Evolutionary conservation across 2,329 filamentous ascomycete species (phyloP).

Genomic region (Phialocephala subalpina): DNA sequence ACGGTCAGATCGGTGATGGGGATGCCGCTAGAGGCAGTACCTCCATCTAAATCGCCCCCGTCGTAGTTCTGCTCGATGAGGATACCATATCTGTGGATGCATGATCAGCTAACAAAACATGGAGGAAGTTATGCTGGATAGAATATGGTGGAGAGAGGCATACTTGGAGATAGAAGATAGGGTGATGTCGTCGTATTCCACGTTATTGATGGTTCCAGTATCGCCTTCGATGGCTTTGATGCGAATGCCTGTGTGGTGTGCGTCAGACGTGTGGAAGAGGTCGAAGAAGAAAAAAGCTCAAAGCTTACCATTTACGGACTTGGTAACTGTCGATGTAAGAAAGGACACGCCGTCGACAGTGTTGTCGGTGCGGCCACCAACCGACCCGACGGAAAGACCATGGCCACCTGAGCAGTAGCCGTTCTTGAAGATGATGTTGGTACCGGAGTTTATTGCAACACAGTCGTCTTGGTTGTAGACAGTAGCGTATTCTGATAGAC

Average conservation of each 20-base stretch:
- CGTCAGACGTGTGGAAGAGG: neutral
- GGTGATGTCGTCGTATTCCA: constrained; percentile 60
- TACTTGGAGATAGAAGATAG: constrained; percentile 58
- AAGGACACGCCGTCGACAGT: constrained; percentile 60
- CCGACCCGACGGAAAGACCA: constrained; percentile 64
- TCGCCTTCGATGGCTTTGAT: constrained; percentile 62
- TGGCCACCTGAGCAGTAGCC: constrained; percentile 37
- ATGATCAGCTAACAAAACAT: constrained; percentile 38
- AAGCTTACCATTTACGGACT: constrained; percentile 45
- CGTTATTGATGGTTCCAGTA: constrained; percentile 58
- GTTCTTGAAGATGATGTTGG: constrained; percentile 35
- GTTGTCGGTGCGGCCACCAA: constrained; percentile 64
- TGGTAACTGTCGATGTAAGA: constrained; percentile 51
- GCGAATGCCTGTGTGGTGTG: constrained; percentile 51
- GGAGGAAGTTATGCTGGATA: neutral
- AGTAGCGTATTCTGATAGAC: constrained; percentile 47
- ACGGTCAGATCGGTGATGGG: constrained; percentile 58
- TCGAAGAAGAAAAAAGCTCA: neutral
- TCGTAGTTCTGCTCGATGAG: constrained; percentile 63
- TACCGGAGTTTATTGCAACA: constrained; percentile 63
- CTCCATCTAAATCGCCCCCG: constrained; percentile 48
- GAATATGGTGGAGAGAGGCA: constrained; percentile 45
- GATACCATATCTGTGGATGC: constrained; percentile 58
- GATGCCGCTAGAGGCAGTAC: constrained; percentile 53
- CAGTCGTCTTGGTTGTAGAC: constrained; percentile 67